Base-by-base conservation (phyloP, 257 asterid species). In the Solanum appendiculatum region DNA sequence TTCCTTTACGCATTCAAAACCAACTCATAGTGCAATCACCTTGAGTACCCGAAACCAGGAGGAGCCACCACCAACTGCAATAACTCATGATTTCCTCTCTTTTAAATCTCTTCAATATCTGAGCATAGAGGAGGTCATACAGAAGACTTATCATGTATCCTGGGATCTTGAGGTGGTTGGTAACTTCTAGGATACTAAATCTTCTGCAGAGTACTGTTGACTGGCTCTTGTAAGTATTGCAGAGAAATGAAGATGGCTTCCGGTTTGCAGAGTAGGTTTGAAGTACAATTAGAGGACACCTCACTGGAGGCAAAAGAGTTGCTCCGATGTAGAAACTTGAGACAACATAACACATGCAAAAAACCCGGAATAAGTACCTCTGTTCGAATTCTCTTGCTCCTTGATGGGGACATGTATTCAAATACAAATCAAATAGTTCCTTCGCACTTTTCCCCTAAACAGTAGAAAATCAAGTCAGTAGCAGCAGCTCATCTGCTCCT, bases 351-450 rank as follows among this genome's bases (percentile, higher is more conserved):
- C n/a, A 51, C 44, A 42, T 23, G 77, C 18, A 25, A 68, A 77
- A 84, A 48, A 23, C 9, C 33, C 1, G 21, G 20, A 48, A 75
- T 66, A 39, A 74, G 68, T 89, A 96, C 98, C 98, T 95, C 98
- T 7, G 98, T 95, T 78, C 98, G 92, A 80, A 97, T 95, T 44
- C 99, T 95, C 90, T 98, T 93, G 91, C 99, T 91, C 99, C 99
- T 93, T 95, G 99, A 84, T 92, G 90, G 86, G 99, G 98, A 83
- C 99, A 97, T 42, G 93, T 93, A 86, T 97, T 97, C 85, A 97
- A 92, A 87, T 95, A 95, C 21, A 92, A 83, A 89, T 95, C 93
- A 46, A 95, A 97, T 63, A 94, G 37, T 77, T 93, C 96, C 7
- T 68, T 86, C n/a, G 92, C 98, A 69, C 84, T 91, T 88, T 93